Conservation (phyloP, 164 flowering plant species). For the Malania oleifera region DNA sequence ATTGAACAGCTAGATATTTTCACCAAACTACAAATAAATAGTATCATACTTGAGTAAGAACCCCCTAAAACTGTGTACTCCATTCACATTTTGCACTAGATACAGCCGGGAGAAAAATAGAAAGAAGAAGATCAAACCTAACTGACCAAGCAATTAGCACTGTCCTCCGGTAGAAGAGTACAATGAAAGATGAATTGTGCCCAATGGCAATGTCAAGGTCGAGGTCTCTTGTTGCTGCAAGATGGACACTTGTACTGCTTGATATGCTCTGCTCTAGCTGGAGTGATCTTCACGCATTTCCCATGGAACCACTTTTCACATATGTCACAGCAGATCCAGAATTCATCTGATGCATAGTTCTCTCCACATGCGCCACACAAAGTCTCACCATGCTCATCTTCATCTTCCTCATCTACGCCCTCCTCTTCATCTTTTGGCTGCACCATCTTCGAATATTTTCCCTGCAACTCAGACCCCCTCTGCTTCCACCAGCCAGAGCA, state of each 20-base stretch:
- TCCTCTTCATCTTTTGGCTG: conserved; percentile 58
- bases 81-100: conserved; percentile 16
- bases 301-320: conserved; percentile 93
- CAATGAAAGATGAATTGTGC: neutral
- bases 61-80: neutral
- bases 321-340: conserved; percentile 87
- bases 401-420: conserved; percentile 57
- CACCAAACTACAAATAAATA: conserved; percentile 3
- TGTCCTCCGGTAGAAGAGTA: conserved; percentile 1
- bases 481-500: conserved; percentile 14
- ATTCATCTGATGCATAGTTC: conserved; percentile 66
- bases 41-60: neutral
- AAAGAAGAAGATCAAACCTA: too few relatives aligned
- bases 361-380: conserved; percentile 83
- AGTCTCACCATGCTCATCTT: conserved; percentile 75
- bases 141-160: conserved; percentile 10
- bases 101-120: conserved; percentile 1
- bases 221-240: conserved; percentile 60
- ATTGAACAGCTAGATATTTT: neutral
- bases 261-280: conserved; percentile 69
- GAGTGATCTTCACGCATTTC: conserved; percentile 84
- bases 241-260: conserved; percentile 87
- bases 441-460: conserved; percentile 28
- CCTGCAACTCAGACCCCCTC: conserved; percentile 43
- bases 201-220: conserved; percentile 25